Evolutionary conservation across 106 monocot species (phyloP).

Genomic region (Gastrodia elata): DNA sequence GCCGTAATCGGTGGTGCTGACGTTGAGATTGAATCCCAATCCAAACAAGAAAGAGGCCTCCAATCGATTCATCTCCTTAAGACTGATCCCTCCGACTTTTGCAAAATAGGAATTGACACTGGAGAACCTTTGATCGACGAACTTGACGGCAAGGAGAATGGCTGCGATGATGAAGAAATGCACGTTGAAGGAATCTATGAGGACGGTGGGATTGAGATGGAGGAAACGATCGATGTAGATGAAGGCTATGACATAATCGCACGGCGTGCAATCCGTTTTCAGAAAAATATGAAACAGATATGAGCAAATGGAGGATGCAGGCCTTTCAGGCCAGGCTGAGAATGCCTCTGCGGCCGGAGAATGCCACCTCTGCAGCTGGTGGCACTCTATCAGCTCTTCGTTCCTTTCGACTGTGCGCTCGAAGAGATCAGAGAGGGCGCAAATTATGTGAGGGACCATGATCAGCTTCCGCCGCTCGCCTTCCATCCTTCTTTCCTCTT

Average conservation of each 20-base stretch:
- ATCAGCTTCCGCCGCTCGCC: too few relatives aligned
- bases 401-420: slow-evolving; percentile 25
- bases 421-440: slow-evolving; percentile 29
- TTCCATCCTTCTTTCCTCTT: too few relatives aligned
- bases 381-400: slow-evolving; percentile 3
- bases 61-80: slow-evolving; percentile 76
- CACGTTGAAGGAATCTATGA: slow-evolving; percentile 33
- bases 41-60: slow-evolving; percentile 85
- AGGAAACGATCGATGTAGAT: slow-evolving; percentile 47
- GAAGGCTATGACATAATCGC: slow-evolving; percentile 42
- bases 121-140: slow-evolving; percentile 45
- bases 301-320: slow-evolving; percentile 20
- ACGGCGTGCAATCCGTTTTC: slow-evolving; percentile 37
- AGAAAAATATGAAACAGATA: slow-evolving; percentile 42
- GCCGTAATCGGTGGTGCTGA: slow-evolving; percentile 42
- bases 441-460: slow-evolving; percentile 28
- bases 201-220: slow-evolving; percentile 2
- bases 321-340: slow-evolving; percentile 20
- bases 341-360: slow-evolving; percentile 13
- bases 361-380: background rate
- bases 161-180: slow-evolving; percentile 50
- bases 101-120: slow-evolving; percentile 68
- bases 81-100: slow-evolving; percentile 70
- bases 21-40: slow-evolving; percentile 55
- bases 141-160: slow-evolving; percentile 46